Conservation (phyloP, 768 basidiomycete species). For the Pholiota conissans region DNA sequence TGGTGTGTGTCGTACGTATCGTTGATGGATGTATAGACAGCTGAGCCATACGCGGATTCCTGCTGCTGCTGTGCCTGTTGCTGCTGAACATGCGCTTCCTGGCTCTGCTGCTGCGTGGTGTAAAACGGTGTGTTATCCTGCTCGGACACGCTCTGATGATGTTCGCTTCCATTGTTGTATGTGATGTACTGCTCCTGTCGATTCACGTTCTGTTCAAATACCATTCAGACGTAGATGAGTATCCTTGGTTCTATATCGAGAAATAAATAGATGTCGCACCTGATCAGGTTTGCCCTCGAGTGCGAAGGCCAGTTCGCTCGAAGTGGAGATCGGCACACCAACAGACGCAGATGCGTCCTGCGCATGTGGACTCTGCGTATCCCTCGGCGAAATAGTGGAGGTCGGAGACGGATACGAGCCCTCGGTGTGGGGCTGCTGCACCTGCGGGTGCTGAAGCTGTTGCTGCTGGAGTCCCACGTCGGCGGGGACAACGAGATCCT, state of each 20-base stretch:
- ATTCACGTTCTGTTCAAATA: conserved; percentile 1
- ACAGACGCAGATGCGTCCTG: conserved; percentile 17
- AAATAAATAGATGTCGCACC: conserved; percentile 11
- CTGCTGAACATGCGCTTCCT: conserved; percentile 10
- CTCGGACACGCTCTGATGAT: conserved; percentile 7
- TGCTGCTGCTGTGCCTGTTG: conserved; percentile 1
- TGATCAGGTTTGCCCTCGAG: conserved; percentile 21
- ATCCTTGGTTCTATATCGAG: not conserved
- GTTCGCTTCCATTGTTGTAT: conserved; percentile 14
- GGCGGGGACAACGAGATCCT: conserved; percentile 10
- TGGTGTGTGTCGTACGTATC: conserved; percentile 13
- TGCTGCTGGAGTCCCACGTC: conserved; percentile 5
- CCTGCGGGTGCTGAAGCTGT: conserved; percentile 15
- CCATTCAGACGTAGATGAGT: not conserved
- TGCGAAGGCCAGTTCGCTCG: conserved; percentile 29
- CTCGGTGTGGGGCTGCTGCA: conserved; percentile 13
- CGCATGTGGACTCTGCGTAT: conserved; percentile 16
- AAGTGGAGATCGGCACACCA: conserved; percentile 22
- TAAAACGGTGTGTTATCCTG: conserved; percentile 13
- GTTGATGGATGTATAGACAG: conserved; percentile 5
- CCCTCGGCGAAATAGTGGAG: conserved; percentile 22
- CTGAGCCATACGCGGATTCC: conserved; percentile 8
- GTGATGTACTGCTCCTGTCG: conserved; percentile 17
- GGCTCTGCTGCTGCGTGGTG: conserved; percentile 7
- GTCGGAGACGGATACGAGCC: conserved; percentile 22